A percentile compares a stretch with the other conserved stretches of the same genome.
Evolutionary conservation across 2,329 filamentous ascomycete genomes (phyloP).

Genomic region (Trichoderma cornu-damae): DNA sequence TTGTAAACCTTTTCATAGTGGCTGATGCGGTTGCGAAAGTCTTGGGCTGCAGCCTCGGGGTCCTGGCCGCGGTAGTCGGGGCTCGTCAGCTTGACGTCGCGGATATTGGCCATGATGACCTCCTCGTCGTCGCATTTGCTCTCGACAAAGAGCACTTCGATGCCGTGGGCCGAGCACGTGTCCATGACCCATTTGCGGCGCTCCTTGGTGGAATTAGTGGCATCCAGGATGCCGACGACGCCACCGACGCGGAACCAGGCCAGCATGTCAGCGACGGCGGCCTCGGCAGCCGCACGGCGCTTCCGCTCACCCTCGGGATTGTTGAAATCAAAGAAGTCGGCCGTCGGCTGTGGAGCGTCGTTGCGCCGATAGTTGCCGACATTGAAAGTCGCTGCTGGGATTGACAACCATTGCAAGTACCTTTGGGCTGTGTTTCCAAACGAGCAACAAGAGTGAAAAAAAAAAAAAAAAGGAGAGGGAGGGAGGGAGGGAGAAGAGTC

Average conservation of each 20-base stretch:
- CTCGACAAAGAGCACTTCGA: constrained; percentile 94
- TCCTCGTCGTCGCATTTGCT: constrained; percentile 95
- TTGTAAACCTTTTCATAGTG: constrained; percentile 98
- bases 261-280: constrained; percentile 89
- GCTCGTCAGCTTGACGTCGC: constrained; percentile 93
- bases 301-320: constrained; percentile 88
- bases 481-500: neutral
- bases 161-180: constrained; percentile 64
- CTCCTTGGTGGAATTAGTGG: constrained; percentile 90
- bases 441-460: too few relatives aligned
- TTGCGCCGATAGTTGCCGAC: constrained; percentile 92
- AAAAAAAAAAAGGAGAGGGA: too few relatives aligned
- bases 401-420: constrained; percentile 94
- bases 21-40: constrained; percentile 89
- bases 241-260: constrained; percentile 81
- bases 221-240: constrained; percentile 88
- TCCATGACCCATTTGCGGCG: constrained; percentile 89
- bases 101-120: constrained; percentile 95
- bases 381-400: constrained; percentile 92
- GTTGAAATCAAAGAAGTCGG: constrained; percentile 89
- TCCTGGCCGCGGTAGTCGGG: constrained; percentile 94
- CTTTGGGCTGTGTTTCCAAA: constrained; percentile 62
- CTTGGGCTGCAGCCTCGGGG: constrained; percentile 80
- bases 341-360: constrained; percentile 81
- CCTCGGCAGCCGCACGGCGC: constrained; percentile 82